Evolutionary conservation across 108 stramenopile genomes (phyloP).

Genomic region (Schizochytrium sp.): DNA sequence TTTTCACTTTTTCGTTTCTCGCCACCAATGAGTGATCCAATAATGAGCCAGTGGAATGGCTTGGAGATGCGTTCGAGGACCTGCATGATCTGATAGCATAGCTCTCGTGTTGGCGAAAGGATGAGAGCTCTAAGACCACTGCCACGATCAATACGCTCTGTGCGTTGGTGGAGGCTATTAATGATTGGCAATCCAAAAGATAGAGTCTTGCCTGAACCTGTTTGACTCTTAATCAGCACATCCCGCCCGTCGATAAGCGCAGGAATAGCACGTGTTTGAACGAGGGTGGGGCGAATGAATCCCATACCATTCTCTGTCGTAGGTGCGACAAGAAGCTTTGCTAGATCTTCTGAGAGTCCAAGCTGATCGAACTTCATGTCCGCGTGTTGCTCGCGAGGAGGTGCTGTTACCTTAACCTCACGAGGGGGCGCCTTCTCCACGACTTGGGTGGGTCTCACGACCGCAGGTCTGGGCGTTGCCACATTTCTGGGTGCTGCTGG

Average conservation of each 20-base stretch:
- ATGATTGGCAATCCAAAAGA: constrained; percentile 76
- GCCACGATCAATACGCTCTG: constrained; percentile 53
- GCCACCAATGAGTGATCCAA: constrained; percentile 88
- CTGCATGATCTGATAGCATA: constrained; percentile 84
- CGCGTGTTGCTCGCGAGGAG: constrained; percentile 17
- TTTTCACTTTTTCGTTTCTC: constrained; percentile 95
- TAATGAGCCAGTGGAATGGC: constrained; percentile 87
- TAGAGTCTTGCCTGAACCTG: constrained; percentile 78
- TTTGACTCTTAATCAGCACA: constrained; percentile 73
- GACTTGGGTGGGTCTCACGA: too few relatives aligned
- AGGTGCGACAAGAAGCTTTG: neutral
- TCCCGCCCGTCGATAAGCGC: constrained; percentile 68
- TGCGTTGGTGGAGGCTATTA: constrained; percentile 60
- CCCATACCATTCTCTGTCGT: constrained; percentile 69
- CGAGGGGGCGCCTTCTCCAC: neutral
- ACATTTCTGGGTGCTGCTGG: too few relatives aligned
- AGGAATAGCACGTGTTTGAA: constrained; percentile 69
- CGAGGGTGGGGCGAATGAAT: constrained; percentile 66
- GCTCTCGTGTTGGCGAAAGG: constrained; percentile 92
- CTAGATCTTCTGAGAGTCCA: neutral
- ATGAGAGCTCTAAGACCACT: constrained; percentile 76
- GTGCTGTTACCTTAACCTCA: neutral
- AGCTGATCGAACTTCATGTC: constrained; percentile 31
- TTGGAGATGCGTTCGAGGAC: constrained; percentile 77
- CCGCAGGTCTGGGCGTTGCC: too few relatives aligned